Evolutionary conservation across 371 early-diverging fungal genomes (phyloP).

Genomic region (Zancudomyces culisetae): DNA sequence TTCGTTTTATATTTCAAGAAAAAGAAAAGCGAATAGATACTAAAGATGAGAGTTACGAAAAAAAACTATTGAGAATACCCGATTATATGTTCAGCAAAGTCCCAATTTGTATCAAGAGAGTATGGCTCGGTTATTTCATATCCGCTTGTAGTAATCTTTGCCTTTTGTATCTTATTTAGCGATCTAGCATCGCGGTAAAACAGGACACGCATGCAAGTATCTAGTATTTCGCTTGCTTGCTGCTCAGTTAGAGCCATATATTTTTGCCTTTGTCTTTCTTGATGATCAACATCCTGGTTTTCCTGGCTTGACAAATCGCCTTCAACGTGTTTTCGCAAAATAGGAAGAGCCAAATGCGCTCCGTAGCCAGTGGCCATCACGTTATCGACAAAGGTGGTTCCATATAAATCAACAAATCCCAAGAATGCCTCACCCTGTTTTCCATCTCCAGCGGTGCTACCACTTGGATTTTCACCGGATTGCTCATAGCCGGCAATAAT

Average conservation of each 20-base stretch:
- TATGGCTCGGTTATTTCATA: constrained; percentile 75
- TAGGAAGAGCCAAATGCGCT: constrained; percentile 85
- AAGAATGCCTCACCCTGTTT: constrained; percentile 62
- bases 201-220: constrained; percentile 85
- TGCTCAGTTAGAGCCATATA: constrained; percentile 77
- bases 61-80: constrained; percentile 45
- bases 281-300: neutral
- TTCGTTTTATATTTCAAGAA: neutral
- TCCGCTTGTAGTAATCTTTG: constrained; percentile 67
- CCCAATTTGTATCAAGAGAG: constrained; percentile 81
- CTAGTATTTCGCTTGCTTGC: constrained; percentile 73
- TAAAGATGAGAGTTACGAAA: neutral
- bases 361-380: constrained; percentile 97
- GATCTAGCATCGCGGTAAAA: constrained; percentile 95
- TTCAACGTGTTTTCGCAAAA: constrained; percentile 83
- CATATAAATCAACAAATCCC: constrained; percentile 89
- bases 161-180: constrained; percentile 85
- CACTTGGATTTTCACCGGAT: constrained; percentile 27
- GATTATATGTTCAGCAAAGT: constrained; percentile 68
- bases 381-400: constrained; percentile 81
- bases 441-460: too few species aligned
- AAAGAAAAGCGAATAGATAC: neutral
- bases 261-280: too few species aligned
- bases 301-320: too few species aligned
- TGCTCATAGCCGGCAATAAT: constrained; percentile 81